These are phyloP conservation scores for Phytophthora pisi DNA, from an alignment of 352 stramenopile genomes.

Conservation along the genomic window DNA sequence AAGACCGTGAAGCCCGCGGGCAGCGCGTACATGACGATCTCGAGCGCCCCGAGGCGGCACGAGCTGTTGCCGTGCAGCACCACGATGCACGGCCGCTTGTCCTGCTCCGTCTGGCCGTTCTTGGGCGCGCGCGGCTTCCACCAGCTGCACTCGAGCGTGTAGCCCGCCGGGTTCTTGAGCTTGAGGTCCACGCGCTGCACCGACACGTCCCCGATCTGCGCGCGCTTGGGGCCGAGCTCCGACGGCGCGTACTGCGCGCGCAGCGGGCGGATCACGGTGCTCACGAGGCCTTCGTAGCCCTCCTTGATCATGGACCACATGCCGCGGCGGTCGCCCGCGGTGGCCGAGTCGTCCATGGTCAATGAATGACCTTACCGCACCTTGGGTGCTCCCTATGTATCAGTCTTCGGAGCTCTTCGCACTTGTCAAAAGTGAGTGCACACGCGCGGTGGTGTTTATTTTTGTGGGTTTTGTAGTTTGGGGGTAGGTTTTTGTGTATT, in stretches of 20 bases:
- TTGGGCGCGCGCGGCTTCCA: conserved; percentile 57
- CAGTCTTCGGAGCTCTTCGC: not conserved
- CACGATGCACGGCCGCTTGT: conserved; percentile 77
- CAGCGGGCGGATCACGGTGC: conserved; percentile 79
- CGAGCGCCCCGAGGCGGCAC: conserved; percentile 68
- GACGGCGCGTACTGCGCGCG: conserved; percentile 64
- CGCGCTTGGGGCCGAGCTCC: conserved; percentile 67
- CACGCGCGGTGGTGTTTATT: conserved; percentile 1
- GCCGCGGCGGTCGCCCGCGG: conserved; percentile 55
- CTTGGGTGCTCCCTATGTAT: not conserved
- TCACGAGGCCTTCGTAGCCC: conserved; percentile 83
- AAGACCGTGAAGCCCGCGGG: conserved; percentile 84
- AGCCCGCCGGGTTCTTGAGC: conserved; percentile 76
- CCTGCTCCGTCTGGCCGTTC: not conserved
- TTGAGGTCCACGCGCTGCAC: conserved; percentile 72
- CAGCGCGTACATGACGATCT: conserved; percentile 81
- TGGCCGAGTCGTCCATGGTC: conserved; percentile 53
- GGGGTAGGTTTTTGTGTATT: conserved; percentile 3
- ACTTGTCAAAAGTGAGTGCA: not conserved
- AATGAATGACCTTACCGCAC: not conserved
- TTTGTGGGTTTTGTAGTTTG: conserved; percentile 18
- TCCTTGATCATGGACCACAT: conserved; percentile 87
- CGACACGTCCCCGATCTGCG: conserved; percentile 61
- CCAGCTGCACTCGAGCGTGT: conserved; percentile 87
- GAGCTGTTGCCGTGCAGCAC: conserved; percentile 88